These are phyloP conservation scores for Aspergillus viridinutans DNA, from an alignment of 2,329 filamentous ascomycete genomes.

Conservation along the genomic window DNA sequence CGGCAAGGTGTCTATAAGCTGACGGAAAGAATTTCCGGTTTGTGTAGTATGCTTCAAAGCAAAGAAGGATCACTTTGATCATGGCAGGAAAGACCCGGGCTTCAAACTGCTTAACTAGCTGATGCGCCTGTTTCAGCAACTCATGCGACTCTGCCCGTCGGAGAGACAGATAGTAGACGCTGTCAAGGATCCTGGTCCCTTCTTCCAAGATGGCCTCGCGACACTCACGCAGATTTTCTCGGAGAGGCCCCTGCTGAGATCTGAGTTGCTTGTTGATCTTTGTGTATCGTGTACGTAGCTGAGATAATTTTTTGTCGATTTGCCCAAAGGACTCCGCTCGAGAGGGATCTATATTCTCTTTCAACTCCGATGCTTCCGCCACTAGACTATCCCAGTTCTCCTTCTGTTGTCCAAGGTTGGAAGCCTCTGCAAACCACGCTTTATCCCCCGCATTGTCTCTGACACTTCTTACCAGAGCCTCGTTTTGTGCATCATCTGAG, in stretches of 20 bases:
- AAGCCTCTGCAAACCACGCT: conserved; percentile 16
- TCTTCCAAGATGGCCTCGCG: conserved; percentile 11
- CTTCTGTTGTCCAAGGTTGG: conserved; percentile 14
- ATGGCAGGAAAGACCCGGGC: conserved; percentile 14
- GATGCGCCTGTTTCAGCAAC: neutral
- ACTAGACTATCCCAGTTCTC: conserved; percentile 19
- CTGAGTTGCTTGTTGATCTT: neutral
- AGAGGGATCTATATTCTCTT: neutral
- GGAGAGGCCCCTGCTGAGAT: neutral
- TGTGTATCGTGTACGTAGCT: conserved; percentile 3
- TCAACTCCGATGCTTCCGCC: conserved; percentile 3
- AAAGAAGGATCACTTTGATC: conserved; percentile 12
- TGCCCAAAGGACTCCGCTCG: neutral
- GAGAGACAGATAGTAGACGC: conserved; percentile 7
- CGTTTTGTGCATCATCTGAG: neutral
- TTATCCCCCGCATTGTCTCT: neutral
- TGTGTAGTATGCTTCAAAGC: conserved; percentile 18
- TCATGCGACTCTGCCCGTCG: neutral
- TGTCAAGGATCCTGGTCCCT: conserved; percentile 9
- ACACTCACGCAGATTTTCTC: neutral
- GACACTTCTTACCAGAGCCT: neutral
- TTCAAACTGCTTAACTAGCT: conserved; percentile 18
- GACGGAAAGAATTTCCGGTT: conserved; percentile 8
- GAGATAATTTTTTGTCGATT: conserved; percentile 1
- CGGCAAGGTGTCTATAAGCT: conserved; percentile 14